Conservation (phyloP, 805 yeast species). For the Komagataella ulmi region DNA sequence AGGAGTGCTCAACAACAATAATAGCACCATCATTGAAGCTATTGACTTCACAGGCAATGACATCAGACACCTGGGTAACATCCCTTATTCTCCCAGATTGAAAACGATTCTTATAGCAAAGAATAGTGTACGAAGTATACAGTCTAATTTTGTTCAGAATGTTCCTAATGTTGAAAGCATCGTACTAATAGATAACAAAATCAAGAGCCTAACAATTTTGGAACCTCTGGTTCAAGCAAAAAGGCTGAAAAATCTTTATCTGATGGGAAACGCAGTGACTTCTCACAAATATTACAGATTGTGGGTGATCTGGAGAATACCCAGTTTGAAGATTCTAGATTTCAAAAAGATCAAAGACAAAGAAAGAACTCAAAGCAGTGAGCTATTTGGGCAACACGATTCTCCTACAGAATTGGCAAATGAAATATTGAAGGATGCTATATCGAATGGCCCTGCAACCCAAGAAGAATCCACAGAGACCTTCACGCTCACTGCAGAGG, state of each 20-base stretch:
- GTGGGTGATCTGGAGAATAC: conserved; percentile 47
- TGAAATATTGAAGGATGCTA: conserved; percentile 9
- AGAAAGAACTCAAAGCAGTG: conserved; percentile 35
- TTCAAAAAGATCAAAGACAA: conserved; percentile 41
- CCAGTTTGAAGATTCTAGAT: conserved; percentile 53
- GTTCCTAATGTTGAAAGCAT: conserved; percentile 38
- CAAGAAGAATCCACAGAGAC: conserved; percentile 7
- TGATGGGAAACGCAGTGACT: conserved; percentile 49
- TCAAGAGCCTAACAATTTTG: conserved; percentile 31
- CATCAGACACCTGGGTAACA: conserved; percentile 36
- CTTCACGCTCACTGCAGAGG: conserved; percentile 33
- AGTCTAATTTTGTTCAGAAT: conserved; percentile 17
- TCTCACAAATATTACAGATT: conserved; percentile 39
- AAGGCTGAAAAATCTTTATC: conserved; percentile 31
- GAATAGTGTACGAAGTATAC: conserved; percentile 38
- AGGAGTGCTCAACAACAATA: conserved; percentile 22
- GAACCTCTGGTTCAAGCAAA: conserved; percentile 22
- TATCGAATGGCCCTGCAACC: conserved; percentile 1
- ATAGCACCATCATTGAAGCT: conserved; percentile 23
- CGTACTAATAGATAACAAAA: conserved; percentile 36
- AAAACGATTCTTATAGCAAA: conserved; percentile 47
- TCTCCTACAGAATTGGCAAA: conserved; percentile 19
- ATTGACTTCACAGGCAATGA: conserved; percentile 72
- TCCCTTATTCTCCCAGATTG: conserved; percentile 29
- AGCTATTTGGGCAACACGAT: conserved; percentile 24